These are phyloP conservation scores for Yamadazyma atlantica DNA, from an alignment of 1,139 yeast species.

Conservation along the genomic window DNA sequence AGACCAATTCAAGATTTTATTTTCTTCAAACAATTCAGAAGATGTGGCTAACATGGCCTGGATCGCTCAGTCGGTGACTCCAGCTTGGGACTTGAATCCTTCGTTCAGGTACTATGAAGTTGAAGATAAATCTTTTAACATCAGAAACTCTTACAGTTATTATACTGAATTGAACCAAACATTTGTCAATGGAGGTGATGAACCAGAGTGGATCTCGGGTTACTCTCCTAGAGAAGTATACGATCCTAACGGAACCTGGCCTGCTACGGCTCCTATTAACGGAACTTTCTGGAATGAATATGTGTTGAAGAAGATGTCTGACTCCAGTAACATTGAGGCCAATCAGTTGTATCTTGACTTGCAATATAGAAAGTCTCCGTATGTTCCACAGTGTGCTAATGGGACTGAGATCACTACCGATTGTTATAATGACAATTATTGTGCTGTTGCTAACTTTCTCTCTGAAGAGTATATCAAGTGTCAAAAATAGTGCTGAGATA, in stretches of 20 bases:
- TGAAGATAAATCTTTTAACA: conserved; percentile 59
- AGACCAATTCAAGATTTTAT: conserved; percentile 66
- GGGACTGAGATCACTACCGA: conserved; percentile 27
- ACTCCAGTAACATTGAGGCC: conserved; percentile 3
- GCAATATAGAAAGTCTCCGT: conserved; percentile 56
- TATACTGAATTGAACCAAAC: conserved; percentile 55
- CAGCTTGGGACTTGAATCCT: conserved; percentile 58
- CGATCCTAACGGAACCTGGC: conserved; percentile 50
- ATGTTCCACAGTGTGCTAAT: conserved; percentile 44
- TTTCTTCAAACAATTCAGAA: conserved; percentile 35
- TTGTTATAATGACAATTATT: conserved; percentile 45
- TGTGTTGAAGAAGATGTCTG: conserved; percentile 29
- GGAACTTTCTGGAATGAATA: conserved; percentile 57
- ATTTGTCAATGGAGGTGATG: conserved; percentile 45
- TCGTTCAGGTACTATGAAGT: conserved; percentile 73
- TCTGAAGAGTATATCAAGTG: conserved; percentile 13
- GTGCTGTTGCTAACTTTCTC: conserved; percentile 24
- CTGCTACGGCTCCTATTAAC: conserved; percentile 49
- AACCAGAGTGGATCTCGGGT: conserved; percentile 56
- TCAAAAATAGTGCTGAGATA: no score
- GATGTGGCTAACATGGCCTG: conserved; percentile 59
- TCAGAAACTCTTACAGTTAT: conserved; percentile 59
- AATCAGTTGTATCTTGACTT: conserved; percentile 35
- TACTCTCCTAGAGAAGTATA: conserved; percentile 54
- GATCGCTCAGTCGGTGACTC: conserved; percentile 70